Base-by-base conservation (phyloP, 352 stramenopile species). In the Pythium folliculosum region DNA sequence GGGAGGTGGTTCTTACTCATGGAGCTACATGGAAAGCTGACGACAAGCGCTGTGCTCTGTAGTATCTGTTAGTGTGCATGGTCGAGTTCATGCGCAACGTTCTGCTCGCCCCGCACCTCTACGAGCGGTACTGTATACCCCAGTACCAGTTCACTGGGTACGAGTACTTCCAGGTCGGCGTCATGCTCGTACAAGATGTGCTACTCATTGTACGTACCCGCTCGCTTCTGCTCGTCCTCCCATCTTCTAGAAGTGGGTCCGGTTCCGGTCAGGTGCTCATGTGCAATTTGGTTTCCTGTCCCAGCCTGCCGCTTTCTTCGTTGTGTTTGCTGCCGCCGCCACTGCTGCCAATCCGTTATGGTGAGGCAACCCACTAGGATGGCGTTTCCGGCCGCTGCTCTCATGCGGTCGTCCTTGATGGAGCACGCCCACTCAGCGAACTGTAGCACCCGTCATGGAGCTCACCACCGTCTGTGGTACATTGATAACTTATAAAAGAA, bases 21-120 rank as follows among this genome's bases (percentile, higher is more conserved):
- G 27, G 54, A 25, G 19, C 35, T 40, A 12, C n/a, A 30, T 63
- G 32, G 22, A 38, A n/a, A 16, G 47, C 27, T 54, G 23, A 47
- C 44, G 45, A 40, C 25, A 40, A 40, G 35, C 12, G n/a, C 14
- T 37, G 13, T 35, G 7, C 55, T 52, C 5, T 48, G 12, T 49
- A 91, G 82, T 90, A 91, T 60, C 66, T 91, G 71, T 63, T 90
- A 50, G 70, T 91, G 38, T 90, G 82, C 60, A 76, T 78, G 27
- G 89, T 90, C 71, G 82, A 90, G 63, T 88, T 90, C 44, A 76
- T 78, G 61, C 80, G 82, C 21, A 91, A 90, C 62, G 63, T 90
- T 1, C 76, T 95, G 69, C 73, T 92, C 3, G 81, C 75, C 14
- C 80, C 83, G 48, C 76, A 88, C 65, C 54, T 90, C 23, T 88